A percentile compares a stretch with the other conserved stretches of the same genome.
Conservation (phyloP, 805 yeast genomes). For the Brettanomyces bruxellensis region DNA sequence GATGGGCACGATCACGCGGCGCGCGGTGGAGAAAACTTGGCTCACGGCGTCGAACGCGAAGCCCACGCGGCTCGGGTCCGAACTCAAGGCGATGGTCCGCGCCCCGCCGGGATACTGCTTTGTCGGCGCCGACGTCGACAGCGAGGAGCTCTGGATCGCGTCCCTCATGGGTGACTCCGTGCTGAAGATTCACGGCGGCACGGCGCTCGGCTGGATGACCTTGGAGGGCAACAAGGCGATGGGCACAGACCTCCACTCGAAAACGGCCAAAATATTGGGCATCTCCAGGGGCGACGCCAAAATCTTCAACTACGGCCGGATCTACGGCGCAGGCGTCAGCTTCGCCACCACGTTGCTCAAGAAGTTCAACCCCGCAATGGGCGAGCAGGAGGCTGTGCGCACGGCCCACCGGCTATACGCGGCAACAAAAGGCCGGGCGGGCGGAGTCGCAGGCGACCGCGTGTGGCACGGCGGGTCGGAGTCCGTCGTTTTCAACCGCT, state of each 20-base stretch:
- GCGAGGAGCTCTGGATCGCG: conserved; percentile 98
- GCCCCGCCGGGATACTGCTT: conserved; percentile 88
- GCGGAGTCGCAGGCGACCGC: conserved; percentile 7
- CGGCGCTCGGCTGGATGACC: conserved; percentile 99
- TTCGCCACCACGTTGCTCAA: conserved; percentile 81
- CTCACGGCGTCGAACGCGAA: conserved; percentile 95
- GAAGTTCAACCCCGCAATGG: conserved; percentile 66
- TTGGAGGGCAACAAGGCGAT: conserved; percentile 87
- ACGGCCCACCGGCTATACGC: conserved; percentile 63
- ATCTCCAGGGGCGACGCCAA: conserved; percentile 90
- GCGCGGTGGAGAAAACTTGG: conserved; percentile 98
- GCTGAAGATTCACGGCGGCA: conserved; percentile 85
- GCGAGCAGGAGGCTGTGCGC: conserved; percentile 55
- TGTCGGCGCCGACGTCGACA: conserved; percentile 98
- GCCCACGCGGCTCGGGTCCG: conserved; percentile 79
- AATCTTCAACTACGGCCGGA: conserved; percentile 91
- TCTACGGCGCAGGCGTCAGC: conserved; percentile 93
- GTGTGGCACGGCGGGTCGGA: conserved; percentile 89
- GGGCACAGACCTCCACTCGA: conserved; percentile 92
- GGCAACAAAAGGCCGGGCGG: conserved; percentile 69
- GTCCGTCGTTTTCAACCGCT: conserved; percentile 78
- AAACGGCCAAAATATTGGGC: conserved; percentile 83
- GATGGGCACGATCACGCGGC: conserved; percentile 94
- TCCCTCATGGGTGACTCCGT: conserved; percentile 88
- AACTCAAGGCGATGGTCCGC: conserved; percentile 72